phyloP scores from a whole-genome alignment of 352 stramenopile genomes.

The Globisporangium megalacanthum region DNA sequence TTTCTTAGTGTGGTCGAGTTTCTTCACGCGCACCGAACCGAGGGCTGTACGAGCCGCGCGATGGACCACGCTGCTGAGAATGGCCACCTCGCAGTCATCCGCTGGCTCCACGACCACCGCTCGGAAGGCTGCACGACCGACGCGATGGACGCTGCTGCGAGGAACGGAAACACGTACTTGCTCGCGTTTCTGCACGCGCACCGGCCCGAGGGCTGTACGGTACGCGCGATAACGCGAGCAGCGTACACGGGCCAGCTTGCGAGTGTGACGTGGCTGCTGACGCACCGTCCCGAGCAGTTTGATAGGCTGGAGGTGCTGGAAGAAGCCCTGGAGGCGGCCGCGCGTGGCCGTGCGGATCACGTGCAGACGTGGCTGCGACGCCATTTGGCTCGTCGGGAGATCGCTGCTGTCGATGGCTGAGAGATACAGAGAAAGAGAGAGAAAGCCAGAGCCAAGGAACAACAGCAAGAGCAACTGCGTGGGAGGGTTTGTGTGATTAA shows the following conservation, averaged over 20 bases:
- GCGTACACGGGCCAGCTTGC: constrained; percentile 28
- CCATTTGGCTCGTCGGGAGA: constrained; percentile 7
- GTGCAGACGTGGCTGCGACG: constrained; percentile 23
- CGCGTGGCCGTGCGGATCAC: constrained; percentile 23
- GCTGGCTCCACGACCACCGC: constrained; percentile 35
- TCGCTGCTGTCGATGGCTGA: neutral
- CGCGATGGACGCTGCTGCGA: constrained; percentile 35
- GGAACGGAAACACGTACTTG: constrained; percentile 31
- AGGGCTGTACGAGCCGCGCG: constrained; percentile 32
- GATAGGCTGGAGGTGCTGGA: constrained; percentile 11
- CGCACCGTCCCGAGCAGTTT: constrained; percentile 18
- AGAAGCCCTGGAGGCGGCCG: constrained; percentile 19
- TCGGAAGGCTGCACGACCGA: constrained; percentile 32
- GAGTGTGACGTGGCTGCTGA: constrained; percentile 28
- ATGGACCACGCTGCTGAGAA: constrained; percentile 47
- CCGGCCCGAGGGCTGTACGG: constrained; percentile 22
- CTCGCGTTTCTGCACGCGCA: constrained; percentile 27
- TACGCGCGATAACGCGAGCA: constrained; percentile 17
- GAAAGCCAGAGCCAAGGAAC: neutral
- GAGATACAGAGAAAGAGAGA: neutral
- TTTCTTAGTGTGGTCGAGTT: constrained; percentile 28
- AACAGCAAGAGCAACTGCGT: neutral
- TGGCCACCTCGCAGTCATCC: constrained; percentile 28
- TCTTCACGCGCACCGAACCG: constrained; percentile 28
- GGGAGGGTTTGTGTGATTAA: neutral